phyloP scores from a whole-genome alignment of 148 eudicot species.

The Beta vulgaris region DNA sequence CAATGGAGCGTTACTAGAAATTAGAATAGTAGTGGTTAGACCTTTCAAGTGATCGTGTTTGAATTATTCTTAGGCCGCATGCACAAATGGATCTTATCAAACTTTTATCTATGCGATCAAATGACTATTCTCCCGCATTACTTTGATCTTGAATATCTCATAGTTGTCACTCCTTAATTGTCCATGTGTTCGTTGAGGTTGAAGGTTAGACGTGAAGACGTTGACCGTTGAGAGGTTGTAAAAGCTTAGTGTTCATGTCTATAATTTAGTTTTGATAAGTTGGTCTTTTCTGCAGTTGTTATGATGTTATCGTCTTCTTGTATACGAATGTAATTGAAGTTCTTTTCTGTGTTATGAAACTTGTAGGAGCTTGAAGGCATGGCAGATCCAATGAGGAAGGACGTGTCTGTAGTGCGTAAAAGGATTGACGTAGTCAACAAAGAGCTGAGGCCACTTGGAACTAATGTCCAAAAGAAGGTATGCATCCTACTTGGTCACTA shows the following conservation, averaged over 20 bases:
- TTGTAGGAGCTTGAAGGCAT: slow-evolving; percentile 74
- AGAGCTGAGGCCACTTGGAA: slow-evolving; percentile 85
- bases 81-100: not conserved
- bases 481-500: not conserved
- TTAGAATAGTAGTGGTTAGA: not conserved
- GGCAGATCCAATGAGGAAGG: slow-evolving; percentile 86
- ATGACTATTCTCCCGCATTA: no score
- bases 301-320: not conserved
- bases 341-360: slow-evolving; percentile 6
- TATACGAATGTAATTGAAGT: not conserved
- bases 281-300: not conserved
- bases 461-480: slow-evolving; percentile 89
- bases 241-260: not conserved
- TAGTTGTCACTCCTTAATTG: not conserved
- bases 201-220: not conserved
- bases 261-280: not conserved
- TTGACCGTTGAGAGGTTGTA: not conserved
- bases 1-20: no score
- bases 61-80: not conserved
- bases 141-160: not conserved
- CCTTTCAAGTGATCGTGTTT: not conserved
- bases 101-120: no score
- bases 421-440: slow-evolving; percentile 81
- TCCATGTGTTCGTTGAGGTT: not conserved
- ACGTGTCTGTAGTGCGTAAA: slow-evolving; percentile 74